Evolutionary conservation across 257 asterid species (phyloP), one percentile per base, ranked within the genome.

Genomic region (Echium plantagineum): DNA sequence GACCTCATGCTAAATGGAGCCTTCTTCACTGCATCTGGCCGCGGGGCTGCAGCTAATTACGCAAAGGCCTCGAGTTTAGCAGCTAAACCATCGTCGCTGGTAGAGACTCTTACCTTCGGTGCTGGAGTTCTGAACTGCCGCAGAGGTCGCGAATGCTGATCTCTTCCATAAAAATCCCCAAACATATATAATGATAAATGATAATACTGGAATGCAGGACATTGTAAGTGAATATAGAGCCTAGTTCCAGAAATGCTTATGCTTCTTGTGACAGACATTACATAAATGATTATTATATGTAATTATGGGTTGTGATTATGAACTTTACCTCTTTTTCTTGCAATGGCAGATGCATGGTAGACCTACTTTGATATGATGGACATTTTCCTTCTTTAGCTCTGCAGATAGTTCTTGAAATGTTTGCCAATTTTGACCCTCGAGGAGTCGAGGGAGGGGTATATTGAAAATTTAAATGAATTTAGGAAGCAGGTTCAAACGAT

Each of bases 1-100:
- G 85, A 80, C 62, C 77, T 71, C 7, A 24, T 80, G 75, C 73
- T 69, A 9, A 80, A 80, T 28, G 85, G 85, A 0, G 83, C 83
- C 6, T 80, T 69, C 58, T 80, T 80, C 61, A 68, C 72, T 5
- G 62, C 77, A 7, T 80, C 85, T 5, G 85, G 85, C 16, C 19
- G 22, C 10, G 71, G 62, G 3, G 65, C 70, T 35, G 64, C 74
- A 7, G 71, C 62, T 42, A 80, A 61, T 62, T 80, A 66, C 13
- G 78, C 78, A 1, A 77, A 71, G 56, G 85, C 85, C 9, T 76
- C 85, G 2, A 80, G 85, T 62, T 66, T 80, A 9, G 70, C 77
- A 0, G 80, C 85, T 21, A 76, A 77, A 59, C 19, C 80, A 2
- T 67, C 85, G 16, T 73, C 77, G 5, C 21, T 72, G 52, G 81